Percentiles rank a stretch among this genome's conserved stretches.
These are phyloP conservation scores for Fusarium cicatricum DNA, from an alignment of 2,329 filamentous ascomycete genomes.

Conservation along the genomic window DNA sequence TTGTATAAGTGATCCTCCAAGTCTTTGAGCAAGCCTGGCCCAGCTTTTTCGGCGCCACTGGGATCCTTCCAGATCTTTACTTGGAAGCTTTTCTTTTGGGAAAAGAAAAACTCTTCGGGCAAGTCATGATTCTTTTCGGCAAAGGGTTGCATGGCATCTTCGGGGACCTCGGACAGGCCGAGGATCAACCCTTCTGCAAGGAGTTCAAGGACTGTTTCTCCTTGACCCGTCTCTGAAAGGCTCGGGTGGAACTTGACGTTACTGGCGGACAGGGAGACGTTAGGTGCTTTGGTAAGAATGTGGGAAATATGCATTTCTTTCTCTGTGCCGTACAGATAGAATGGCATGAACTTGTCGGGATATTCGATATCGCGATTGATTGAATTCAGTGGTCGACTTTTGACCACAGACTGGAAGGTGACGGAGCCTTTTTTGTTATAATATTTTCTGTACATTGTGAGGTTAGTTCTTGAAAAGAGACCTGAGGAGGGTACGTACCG, in stretches of 20 bases:
- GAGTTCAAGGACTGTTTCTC: constrained; percentile 23
- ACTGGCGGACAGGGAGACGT: constrained; percentile 47
- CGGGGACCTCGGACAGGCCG: constrained; percentile 44
- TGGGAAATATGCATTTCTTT: constrained; percentile 53
- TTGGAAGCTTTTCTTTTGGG: not conserved
- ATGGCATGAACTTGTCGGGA: constrained; percentile 50
- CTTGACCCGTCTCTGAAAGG: constrained; percentile 22
- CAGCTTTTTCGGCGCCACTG: not conserved
- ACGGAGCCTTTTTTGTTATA: constrained; percentile 38
- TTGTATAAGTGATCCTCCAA: constrained; percentile 7
- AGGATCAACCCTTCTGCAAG: constrained; percentile 40
- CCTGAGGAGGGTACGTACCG: not conserved
- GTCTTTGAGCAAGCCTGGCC: constrained; percentile 8
- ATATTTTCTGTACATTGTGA: constrained; percentile 12
- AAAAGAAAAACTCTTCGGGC: constrained; percentile 26
- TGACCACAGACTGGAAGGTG: constrained; percentile 36
- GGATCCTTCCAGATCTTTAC: constrained; percentile 26
- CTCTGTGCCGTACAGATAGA: constrained; percentile 54
- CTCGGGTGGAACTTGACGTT: constrained; percentile 15
- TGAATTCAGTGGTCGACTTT: constrained; percentile 49
- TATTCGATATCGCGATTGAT: constrained; percentile 46
- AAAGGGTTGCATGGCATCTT: constrained; percentile 51
- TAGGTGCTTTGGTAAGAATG: constrained; percentile 53
- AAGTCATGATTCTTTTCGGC: constrained; percentile 28
- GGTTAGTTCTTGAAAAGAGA: rapidly evolving